Conservation (phyloP, 805 yeast genomes). For the Kluyveromyces nonfermentans region DNA sequence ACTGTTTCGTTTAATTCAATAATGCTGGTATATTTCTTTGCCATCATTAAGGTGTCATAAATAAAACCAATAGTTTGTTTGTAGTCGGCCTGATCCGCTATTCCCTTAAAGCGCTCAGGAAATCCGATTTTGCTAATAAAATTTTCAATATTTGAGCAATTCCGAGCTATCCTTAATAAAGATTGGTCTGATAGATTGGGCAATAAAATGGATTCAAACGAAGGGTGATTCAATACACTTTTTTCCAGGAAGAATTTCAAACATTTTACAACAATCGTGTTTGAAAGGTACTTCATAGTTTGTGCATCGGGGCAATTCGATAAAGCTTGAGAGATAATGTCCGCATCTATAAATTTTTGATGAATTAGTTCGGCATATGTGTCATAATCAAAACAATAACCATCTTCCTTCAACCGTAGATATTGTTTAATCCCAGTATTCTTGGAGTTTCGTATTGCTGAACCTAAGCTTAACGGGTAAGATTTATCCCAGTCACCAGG, state of each 20-base stretch:
- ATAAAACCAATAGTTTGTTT: slow-evolving; percentile 16
- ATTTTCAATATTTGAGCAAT: slow-evolving; percentile 6
- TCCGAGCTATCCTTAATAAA: slow-evolving; percentile 15
- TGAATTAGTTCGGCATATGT: slow-evolving; percentile 22
- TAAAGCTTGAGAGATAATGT: slow-evolving; percentile 13
- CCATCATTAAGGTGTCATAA: slow-evolving; percentile 15
- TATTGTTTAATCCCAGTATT: slow-evolving; percentile 21
- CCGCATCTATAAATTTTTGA: slow-evolving; percentile 11
- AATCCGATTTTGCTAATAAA: slow-evolving; percentile 17
- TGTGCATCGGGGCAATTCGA: slow-evolving; percentile 13
- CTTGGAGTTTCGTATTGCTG: slow-evolving; percentile 19
- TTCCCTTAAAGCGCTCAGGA: slow-evolving; percentile 21
- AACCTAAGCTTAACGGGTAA: slow-evolving; percentile 23
- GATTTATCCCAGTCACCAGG: slow-evolving; percentile 30
- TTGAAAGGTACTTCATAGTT: slow-evolving; percentile 15
- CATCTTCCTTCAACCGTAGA: slow-evolving; percentile 16
- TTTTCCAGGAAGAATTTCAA: slow-evolving; percentile 9
- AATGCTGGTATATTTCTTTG: slow-evolving; percentile 12
- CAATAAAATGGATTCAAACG: slow-evolving; percentile 10
- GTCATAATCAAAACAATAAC: slow-evolving; percentile 26
- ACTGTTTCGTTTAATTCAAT: slow-evolving; percentile 16
- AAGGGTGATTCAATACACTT: slow-evolving; percentile 10
- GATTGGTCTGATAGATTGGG: slow-evolving; percentile 20
- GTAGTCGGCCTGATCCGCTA: slow-evolving; percentile 23
- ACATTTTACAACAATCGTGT: slow-evolving; percentile 12